phyloP scores from a whole-genome alignment of 139 green algal species.

The Chlorella sorokiniana region DNA sequence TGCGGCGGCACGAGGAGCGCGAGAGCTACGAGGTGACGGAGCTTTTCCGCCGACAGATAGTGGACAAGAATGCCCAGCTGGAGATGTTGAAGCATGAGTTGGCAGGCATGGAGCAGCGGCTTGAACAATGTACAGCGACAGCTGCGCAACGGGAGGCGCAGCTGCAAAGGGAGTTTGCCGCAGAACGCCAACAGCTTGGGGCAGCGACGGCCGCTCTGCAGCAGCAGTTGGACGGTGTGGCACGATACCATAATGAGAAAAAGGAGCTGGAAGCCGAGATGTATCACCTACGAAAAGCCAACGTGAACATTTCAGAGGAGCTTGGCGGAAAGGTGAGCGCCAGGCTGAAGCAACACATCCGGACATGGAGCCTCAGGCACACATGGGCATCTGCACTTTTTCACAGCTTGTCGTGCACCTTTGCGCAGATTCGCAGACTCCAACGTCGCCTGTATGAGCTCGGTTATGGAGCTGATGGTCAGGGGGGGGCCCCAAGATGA shows the following conservation, averaged over 20 bases:
- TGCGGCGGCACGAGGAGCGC: slow-evolving; percentile 59
- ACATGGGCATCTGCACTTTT: neutral
- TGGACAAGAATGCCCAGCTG: slow-evolving; percentile 66
- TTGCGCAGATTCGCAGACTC: slow-evolving; percentile 57
- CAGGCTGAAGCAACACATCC: neutral
- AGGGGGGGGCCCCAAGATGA: neutral
- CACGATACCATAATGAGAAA: neutral
- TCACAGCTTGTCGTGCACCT: neutral
- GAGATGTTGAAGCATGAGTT: slow-evolving; percentile 52
- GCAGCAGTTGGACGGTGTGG: neutral
- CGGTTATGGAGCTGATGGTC: slow-evolving; percentile 36
- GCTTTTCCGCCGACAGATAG: slow-evolving; percentile 68
- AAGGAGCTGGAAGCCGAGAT: neutral
- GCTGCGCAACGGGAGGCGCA: slow-evolving; percentile 18
- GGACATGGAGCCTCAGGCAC: neutral
- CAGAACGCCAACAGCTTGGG: neutral
- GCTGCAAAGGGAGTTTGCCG: slow-evolving; percentile 19
- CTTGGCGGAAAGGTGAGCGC: slow-evolving; percentile 3
- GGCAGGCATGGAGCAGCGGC: slow-evolving; percentile 2
- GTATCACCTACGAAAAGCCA: neutral
- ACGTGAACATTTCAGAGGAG: neutral
- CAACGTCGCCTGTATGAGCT: slow-evolving; percentile 67
- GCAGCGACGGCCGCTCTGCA: neutral
- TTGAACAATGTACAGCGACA: slow-evolving; percentile 6
- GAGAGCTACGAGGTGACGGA: slow-evolving; percentile 76